Conservation (phyloP, 2,329 filamentous ascomycete genomes). For the Xylariaceae sp. region DNA sequence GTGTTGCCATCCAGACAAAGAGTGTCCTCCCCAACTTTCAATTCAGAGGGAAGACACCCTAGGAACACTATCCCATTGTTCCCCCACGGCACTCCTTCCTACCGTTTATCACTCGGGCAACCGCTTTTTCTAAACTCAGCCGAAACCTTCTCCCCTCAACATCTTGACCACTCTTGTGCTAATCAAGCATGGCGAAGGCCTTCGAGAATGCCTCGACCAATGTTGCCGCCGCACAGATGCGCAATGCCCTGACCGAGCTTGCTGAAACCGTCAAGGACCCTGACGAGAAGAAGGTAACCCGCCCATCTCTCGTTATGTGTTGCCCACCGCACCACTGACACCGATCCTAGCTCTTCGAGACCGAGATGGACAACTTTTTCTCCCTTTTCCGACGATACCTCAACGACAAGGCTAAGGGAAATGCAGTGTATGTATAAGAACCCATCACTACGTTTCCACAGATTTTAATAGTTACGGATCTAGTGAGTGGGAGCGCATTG, state of each 20-base stretch:
- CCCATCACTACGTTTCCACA: not conserved
- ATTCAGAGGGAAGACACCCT: too few species aligned
- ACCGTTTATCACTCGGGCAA: not conserved
- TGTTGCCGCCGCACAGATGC: slow-evolving; percentile 97
- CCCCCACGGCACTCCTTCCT: not conserved
- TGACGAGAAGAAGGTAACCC: slow-evolving; percentile 72
- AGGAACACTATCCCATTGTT: slow-evolving; percentile 1
- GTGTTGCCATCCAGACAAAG: slow-evolving; percentile 2
- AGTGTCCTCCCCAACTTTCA: slow-evolving; percentile 2
- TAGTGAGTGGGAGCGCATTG: slow-evolving; percentile 95
- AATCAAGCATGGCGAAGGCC: slow-evolving; percentile 59
- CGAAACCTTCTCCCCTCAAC: not conserved
- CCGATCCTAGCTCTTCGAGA: slow-evolving; percentile 76
- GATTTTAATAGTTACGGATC: slow-evolving; percentile 22
- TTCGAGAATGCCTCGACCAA: slow-evolving; percentile 99
- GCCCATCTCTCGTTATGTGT: not conserved
- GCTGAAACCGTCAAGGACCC: slow-evolving; percentile 84
- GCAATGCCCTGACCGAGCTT: slow-evolving; percentile 91
- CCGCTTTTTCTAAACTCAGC: too few species aligned
- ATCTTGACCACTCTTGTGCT: slow-evolving; percentile 25
- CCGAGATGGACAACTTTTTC: slow-evolving; percentile 99
- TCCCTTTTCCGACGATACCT: slow-evolving; percentile 96
- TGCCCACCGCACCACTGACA: slow-evolving; percentile 2
- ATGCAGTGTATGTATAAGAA: slow-evolving; percentile 62
- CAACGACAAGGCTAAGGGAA: slow-evolving; percentile 98